Conservation (phyloP, 2,329 filamentous ascomycete genomes). For the Fusarium vanettenii region DNA sequence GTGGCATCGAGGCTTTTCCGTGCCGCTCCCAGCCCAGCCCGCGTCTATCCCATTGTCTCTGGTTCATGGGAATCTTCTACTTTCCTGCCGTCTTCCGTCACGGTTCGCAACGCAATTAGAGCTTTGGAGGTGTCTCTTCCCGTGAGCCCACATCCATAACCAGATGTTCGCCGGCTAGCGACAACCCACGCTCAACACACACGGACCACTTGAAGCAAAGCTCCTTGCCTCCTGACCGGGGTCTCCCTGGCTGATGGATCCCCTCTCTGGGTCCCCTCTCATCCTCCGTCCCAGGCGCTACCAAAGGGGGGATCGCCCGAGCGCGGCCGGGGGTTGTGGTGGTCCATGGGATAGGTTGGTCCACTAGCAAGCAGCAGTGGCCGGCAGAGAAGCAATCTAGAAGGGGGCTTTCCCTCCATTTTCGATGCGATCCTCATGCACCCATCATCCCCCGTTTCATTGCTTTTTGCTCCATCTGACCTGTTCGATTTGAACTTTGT, state of each 20-base stretch:
- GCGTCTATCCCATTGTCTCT: conserved; percentile 13
- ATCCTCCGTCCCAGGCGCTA: conserved; percentile 26
- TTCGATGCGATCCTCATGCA: conserved; percentile 19
- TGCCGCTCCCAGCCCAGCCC: conserved; percentile 10
- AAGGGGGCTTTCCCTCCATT: conserved; percentile 28
- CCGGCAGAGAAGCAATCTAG: conserved; percentile 42
- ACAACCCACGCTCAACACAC: conserved; percentile 17
- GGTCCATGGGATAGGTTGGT: not conserved
- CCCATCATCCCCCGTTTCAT: conserved; percentile 16
- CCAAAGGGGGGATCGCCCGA: conserved; percentile 37
- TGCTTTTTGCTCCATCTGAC: conserved; percentile 29
- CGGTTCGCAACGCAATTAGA: not conserved
- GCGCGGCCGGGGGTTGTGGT: conserved; percentile 18
- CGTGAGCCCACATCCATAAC: conserved; percentile 1
- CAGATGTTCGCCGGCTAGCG: conserved; percentile 10
- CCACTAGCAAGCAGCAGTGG: conserved; percentile 28
- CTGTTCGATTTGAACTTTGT: conserved; percentile 16
- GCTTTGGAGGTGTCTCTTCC: not conserved
- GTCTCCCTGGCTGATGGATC: conserved; percentile 22
- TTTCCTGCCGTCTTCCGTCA: conserved; percentile 17
- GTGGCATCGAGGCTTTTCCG: conserved; percentile 27
- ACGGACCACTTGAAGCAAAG: conserved; percentile 14
- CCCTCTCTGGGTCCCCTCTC: conserved; percentile 1
- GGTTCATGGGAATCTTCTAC: not conserved
- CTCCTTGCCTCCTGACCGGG: conserved; percentile 40